phyloP scores from a whole-genome alignment of 1,139 yeast species.

The Chernovozyma sophiae-reginae region DNA sequence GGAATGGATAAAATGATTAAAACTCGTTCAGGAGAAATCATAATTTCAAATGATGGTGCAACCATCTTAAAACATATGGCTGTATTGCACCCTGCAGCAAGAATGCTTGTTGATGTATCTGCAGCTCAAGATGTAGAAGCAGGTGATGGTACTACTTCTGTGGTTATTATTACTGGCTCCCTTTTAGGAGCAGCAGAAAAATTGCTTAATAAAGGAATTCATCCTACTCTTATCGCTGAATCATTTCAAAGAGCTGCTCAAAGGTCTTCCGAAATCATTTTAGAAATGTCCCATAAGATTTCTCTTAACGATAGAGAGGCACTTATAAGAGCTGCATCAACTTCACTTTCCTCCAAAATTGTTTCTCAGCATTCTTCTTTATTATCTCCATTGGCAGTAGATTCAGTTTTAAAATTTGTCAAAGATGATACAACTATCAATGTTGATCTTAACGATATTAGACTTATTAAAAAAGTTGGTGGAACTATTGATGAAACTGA shows the following conservation, averaged over 20 bases:
- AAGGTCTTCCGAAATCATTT: slow-evolving; percentile 78
- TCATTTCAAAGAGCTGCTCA: slow-evolving; percentile 91
- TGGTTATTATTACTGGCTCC: slow-evolving; percentile 93
- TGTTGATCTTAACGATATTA: slow-evolving; percentile 84
- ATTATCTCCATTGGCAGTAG: slow-evolving; percentile 92
- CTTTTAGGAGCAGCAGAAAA: slow-evolving; percentile 92
- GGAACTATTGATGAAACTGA: slow-evolving; percentile 97
- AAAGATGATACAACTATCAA: slow-evolving; percentile 51
- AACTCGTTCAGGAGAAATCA: slow-evolving; percentile 86
- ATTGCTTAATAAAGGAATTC: slow-evolving; percentile 84
- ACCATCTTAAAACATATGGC: slow-evolving; percentile 97
- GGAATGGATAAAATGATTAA: slow-evolving; percentile 99
- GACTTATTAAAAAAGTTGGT: slow-evolving; percentile 89
- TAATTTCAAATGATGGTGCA: slow-evolving; percentile 97
- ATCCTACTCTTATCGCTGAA: slow-evolving; percentile 93
- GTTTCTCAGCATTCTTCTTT: slow-evolving; percentile 86
- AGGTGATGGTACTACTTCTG: slow-evolving; percentile 98
- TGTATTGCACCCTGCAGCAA: slow-evolving; percentile 96
- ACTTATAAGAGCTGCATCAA: slow-evolving; percentile 85
- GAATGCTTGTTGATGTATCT: slow-evolving; percentile 94
- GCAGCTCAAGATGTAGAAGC: slow-evolving; percentile 98
- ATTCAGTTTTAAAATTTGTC: slow-evolving; percentile 79
- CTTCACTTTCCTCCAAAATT: slow-evolving; percentile 90
- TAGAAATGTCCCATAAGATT: slow-evolving; percentile 80
- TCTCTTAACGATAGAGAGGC: slow-evolving; percentile 75